phyloP scores from a whole-genome alignment of 345 rosid genomes.

The Nephelium lappaceum region DNA sequence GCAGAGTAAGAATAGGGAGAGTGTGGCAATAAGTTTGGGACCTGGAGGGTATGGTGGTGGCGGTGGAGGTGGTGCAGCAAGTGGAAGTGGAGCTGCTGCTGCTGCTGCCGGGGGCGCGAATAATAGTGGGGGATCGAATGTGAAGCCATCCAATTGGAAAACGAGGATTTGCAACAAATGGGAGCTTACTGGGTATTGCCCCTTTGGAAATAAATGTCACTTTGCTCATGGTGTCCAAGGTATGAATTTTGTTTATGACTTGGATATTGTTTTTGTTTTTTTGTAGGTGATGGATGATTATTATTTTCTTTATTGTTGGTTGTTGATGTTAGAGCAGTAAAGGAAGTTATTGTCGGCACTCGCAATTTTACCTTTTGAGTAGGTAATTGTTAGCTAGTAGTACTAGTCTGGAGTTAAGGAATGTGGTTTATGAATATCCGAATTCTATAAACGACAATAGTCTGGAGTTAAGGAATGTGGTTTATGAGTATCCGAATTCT shows the following conservation, averaged over 20 bases:
- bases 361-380: background rate
- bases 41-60: slow-evolving; percentile 83
- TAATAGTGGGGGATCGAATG: slow-evolving; percentile 39
- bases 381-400: background rate
- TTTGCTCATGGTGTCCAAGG: slow-evolving; percentile 95
- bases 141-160: slow-evolving; percentile 97
- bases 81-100: slow-evolving; percentile 30
- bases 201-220: slow-evolving; percentile 94
- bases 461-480: background rate
- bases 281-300: slow-evolving; percentile 1
- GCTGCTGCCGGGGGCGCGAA: slow-evolving; percentile 38
- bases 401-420: background rate
- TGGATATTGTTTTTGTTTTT: background rate
- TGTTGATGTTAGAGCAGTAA: background rate
- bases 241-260: slow-evolving; percentile 24
- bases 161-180: slow-evolving; percentile 96
- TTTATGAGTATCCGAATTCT: background rate
- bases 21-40: slow-evolving; percentile 92
- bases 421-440: background rate
- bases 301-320: background rate
- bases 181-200: slow-evolving; percentile 96
- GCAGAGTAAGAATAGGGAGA: slow-evolving; percentile 90
- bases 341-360: background rate
- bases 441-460: slow-evolving; percentile 2
- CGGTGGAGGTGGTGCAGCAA: background rate